A percentile compares a stretch with the other conserved stretches of the same genome.
Evolutionary conservation across 345 rosid species (phyloP).

Genomic region (Noccaea caerulescens): DNA sequence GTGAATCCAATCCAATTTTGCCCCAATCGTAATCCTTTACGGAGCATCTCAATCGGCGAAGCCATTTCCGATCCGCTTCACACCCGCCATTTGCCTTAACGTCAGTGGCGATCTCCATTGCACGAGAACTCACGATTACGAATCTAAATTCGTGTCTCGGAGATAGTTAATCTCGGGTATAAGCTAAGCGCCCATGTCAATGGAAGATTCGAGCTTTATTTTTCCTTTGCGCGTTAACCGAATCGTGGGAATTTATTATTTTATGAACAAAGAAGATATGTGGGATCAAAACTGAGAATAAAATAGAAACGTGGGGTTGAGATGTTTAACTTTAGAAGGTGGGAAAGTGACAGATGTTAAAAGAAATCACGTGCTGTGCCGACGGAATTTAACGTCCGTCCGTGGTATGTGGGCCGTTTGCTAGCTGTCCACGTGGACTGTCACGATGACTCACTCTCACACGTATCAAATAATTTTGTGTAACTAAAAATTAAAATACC

Average conservation of each 20-base stretch:
- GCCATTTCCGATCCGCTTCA: constrained; percentile 36
- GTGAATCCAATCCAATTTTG: constrained; percentile 61
- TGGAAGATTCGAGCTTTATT: constrained; percentile 24
- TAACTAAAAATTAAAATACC: too few species aligned
- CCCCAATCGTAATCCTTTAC: constrained; percentile 96
- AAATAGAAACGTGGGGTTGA: constrained; percentile 15
- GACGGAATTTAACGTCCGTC: constrained; percentile 41
- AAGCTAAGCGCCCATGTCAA: constrained; percentile 40
- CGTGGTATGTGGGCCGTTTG: constrained; percentile 43
- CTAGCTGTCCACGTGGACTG: constrained; percentile 48
- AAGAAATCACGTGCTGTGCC: constrained; percentile 41
- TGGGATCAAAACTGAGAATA: constrained; percentile 10
- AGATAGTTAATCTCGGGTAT: constrained; percentile 10
- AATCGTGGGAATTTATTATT: constrained; percentile 29
- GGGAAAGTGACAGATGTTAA: constrained; percentile 29
- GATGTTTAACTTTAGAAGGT: constrained; percentile 28
- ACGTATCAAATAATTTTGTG: background rate
- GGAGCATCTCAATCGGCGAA: constrained; percentile 65
- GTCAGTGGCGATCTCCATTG: constrained; percentile 42
- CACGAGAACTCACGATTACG: constrained; percentile 9
- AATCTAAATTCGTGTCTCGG: constrained; percentile 3
- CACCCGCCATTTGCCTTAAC: constrained; percentile 42
- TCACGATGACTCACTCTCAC: constrained; percentile 39
- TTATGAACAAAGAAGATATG: constrained; percentile 36
- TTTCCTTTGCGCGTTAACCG: constrained; percentile 21